Base-by-base conservation (phyloP, 495 filamentous ascomycete species). In the Talaromyces adpressus region DNA sequence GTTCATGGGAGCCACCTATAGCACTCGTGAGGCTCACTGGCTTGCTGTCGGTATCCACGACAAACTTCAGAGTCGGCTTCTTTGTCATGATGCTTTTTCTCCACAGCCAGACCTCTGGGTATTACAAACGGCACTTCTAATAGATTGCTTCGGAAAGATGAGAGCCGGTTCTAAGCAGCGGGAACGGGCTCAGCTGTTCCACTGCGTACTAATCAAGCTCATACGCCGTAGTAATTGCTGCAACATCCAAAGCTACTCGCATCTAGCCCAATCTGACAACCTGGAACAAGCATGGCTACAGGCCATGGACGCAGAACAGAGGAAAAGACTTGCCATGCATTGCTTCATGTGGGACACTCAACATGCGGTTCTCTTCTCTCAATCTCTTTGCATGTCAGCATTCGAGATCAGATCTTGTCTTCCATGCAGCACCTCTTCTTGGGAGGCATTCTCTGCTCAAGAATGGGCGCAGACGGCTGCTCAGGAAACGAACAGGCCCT, bases 301-400 rank as follows among this genome's bases (percentile, higher is more conserved):
- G 6, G 80, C 79, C 70, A 77, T 81, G 62, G 75, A 81, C 49
- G 77, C 72, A 6, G 82, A 85, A 64, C 82, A 85, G 63, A 77
- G 79, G 32, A 82, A 83, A 69, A 75, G 81, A 27, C 69, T 85
- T 6, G 78, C 80, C 0, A 75, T 85, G 57, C 73, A 82, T 30
- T 84, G 80, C 62, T 87, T 85, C 64, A 83, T 85, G 77, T 84
- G 82, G 83, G 82, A 84, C 62, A 82, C 79, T 0, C 81, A 84
- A 65, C 81, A 83, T 63, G 81, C 82, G 1, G 80, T 83, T 0
- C 71, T 85, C 4, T 84, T 84, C 67, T 84, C 79, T 22, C 82
- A 85, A 65, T 82, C 79, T 5, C 73, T 85, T 0, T 85, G 82
- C 68, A 85, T 85, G 82, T 82, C 79, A 4, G 82, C 81, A 14